phyloP scores from a whole-genome alignment of 2,329 filamentous ascomycete species.

The Dendryphion nanum region DNA sequence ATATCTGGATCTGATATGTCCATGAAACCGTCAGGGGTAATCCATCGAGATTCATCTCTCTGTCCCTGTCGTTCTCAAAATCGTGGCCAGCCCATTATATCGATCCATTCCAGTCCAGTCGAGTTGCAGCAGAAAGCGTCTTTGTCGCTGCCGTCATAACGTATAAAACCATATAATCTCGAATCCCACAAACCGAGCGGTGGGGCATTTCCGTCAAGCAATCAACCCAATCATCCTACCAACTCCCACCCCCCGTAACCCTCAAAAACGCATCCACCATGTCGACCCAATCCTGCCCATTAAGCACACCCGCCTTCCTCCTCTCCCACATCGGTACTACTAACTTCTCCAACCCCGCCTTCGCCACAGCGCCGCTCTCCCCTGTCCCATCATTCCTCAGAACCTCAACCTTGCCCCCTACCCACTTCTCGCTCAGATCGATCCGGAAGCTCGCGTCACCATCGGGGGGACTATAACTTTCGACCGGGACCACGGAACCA shows the following conservation, averaged over 20 bases:
- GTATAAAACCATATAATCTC: too few species aligned
- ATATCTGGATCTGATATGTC: too few species aligned
- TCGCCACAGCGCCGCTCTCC: conserved; percentile 29
- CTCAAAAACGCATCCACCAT: conserved; percentile 35
- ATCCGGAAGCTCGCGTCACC: conserved; percentile 39
- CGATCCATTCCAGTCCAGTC: too few species aligned
- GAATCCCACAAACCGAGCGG: too few species aligned
- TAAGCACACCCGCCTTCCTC: conserved; percentile 26
- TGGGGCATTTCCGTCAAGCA: too few species aligned
- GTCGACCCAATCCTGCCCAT: conserved; percentile 34
- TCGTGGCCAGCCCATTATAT: too few species aligned
- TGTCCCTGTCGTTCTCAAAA: too few species aligned
- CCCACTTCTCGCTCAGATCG: conserved; percentile 37
- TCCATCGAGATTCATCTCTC: too few species aligned
- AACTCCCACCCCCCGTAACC: conserved; percentile 20
- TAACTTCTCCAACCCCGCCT: conserved; percentile 18
- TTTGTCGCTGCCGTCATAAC: too few species aligned
- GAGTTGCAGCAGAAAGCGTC: too few species aligned
- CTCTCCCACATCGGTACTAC: conserved; percentile 33
- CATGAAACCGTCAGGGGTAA: too few species aligned
- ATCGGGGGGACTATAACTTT: conserved; percentile 31
- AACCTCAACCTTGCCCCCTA: conserved; percentile 29
- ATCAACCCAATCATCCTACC: too few species aligned
- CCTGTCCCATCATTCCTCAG: conserved; percentile 33
- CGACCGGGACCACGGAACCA: conserved; percentile 4